Conservation (phyloP, 768 basidiomycete species). For the Pleurotus sapidus region DNA sequence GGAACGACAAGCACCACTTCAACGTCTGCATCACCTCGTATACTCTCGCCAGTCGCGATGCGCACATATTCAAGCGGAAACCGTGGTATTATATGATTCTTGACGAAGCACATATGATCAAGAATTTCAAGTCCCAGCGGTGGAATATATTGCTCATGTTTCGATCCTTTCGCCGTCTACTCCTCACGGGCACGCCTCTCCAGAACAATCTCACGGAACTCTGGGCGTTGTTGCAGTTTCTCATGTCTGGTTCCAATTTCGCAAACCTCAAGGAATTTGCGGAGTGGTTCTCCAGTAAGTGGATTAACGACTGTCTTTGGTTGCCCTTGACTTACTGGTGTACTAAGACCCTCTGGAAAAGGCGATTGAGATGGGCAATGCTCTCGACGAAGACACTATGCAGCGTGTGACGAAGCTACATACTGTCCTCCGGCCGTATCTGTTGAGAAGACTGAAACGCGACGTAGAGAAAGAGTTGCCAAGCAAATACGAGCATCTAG, state of each 20-base stretch:
- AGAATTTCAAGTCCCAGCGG: slow-evolving; percentile 91
- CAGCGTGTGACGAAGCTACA: slow-evolving; percentile 88
- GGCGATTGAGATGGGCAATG: slow-evolving; percentile 82
- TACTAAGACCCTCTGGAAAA: slow-evolving; percentile 84
- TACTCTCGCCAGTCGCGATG: slow-evolving; percentile 87
- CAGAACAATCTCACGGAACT: slow-evolving; percentile 96
- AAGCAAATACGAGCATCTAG: slow-evolving; percentile 88
- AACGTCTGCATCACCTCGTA: slow-evolving; percentile 96
- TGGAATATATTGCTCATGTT: slow-evolving; percentile 93
- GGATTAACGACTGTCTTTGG: not conserved
- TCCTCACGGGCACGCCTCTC: slow-evolving; percentile 93
- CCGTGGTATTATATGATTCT: slow-evolving; percentile 96
- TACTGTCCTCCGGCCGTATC: slow-evolving; percentile 91
- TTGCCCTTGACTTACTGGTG: not conserved
- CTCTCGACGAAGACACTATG: slow-evolving; percentile 77
- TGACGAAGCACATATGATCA: slow-evolving; percentile 97
- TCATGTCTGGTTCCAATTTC: slow-evolving; percentile 87
- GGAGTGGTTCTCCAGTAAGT: slow-evolving; percentile 94
- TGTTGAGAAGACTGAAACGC: slow-evolving; percentile 94
- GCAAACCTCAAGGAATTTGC: slow-evolving; percentile 92
- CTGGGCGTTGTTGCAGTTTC: slow-evolving; percentile 93
- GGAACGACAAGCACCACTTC: slow-evolving; percentile 87
- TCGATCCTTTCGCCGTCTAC: slow-evolving; percentile 78
- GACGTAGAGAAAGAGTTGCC: slow-evolving; percentile 97
- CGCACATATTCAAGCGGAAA: slow-evolving; percentile 89